Evolutionary conservation across 163 green algal species (phyloP), one percentile per base, ranked within the genome.

Genomic region (Scenedesmus sp.): DNA sequence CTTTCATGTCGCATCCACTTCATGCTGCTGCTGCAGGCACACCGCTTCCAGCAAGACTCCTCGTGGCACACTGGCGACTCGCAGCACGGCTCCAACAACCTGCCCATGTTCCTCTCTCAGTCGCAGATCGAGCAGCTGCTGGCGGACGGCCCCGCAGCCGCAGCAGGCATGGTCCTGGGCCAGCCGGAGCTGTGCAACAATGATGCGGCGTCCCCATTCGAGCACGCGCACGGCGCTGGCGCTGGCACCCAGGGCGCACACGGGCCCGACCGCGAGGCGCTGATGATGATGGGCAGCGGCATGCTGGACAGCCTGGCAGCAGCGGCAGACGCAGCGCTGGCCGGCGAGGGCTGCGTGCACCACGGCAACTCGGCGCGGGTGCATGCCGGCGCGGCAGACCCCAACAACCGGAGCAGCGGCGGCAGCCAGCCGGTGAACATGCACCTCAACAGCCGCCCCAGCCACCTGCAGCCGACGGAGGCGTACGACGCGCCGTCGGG

Each of bases 41-140:
- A 92, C 88, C 40, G 35, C 40, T 92, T 92, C 88, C 44, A 85
- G 56, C 44, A 82, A 35, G 88, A 92, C n/a, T 49, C 35, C 5
- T 85, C 61, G 12, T 92, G 88, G 88, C 88, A 91, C 76, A 87
- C 87, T 22, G 87, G 87, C 26, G 59, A 80, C 35, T 87, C 87
- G 43, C 53, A 87, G n/a, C 87, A 92, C 61, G 88, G 88, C 49
- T 5, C 33, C 46, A 72, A 6, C 68, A 43, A 22, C 43, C 49
- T 85, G 37, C 72, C 85, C 30, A 90, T 51, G 30, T 85, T 90
- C 10, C 72, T 90, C 12, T 59, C 85, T n/a, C 85, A 85, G 33
- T 53, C 81, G 73, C 85, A 90, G 85, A 13, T 90, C 3, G 70
- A 84, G 53, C 43, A 43, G 44, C 43, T 90, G 44, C 70, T 80